Percentiles rank a stretch among this genome's conserved stretches.
These are phyloP conservation scores for Afroboletus lepidellus DNA, from an alignment of 1,284 basidiomycete species.

Conservation along the genomic window DNA sequence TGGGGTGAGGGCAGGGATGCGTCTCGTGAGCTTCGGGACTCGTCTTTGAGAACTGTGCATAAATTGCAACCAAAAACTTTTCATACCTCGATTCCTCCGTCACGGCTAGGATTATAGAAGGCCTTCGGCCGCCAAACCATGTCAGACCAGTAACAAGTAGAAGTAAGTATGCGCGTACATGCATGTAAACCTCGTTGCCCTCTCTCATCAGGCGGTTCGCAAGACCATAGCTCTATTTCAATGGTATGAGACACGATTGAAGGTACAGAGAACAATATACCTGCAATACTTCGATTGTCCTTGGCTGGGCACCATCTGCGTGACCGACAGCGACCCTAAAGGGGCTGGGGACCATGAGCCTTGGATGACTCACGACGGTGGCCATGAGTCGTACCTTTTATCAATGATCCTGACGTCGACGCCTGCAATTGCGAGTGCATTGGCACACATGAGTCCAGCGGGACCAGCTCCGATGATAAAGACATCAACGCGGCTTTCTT, in stretches of 20 bases:
- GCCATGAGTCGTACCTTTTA: no score
- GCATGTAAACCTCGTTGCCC: slow-evolving; percentile 67
- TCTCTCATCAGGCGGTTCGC: slow-evolving; percentile 61
- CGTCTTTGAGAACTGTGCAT: not conserved
- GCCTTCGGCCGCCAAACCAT: not conserved
- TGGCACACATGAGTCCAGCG: no score
- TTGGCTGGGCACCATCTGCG: not conserved
- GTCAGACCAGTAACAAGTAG: not conserved
- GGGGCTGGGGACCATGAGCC: no score
- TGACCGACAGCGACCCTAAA: no score
- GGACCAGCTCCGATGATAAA: no score
- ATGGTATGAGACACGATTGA: not conserved
- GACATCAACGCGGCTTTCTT: no score
- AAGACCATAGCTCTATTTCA: slow-evolving; percentile 66
- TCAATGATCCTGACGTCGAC: no score
- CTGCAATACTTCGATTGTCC: not conserved
- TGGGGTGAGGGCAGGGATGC: not conserved
- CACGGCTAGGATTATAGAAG: not conserved
- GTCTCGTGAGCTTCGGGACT: not conserved
- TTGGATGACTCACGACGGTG: no score
- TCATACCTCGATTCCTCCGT: slow-evolving; percentile 1
- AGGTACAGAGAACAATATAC: slow-evolving; percentile 22
- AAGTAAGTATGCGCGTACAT: slow-evolving; percentile 41
- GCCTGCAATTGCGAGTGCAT: no score
- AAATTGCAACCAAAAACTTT: not conserved